phyloP scores from a whole-genome alignment of 768 basidiomycete genomes.

The Kwoniella sp. region DNA sequence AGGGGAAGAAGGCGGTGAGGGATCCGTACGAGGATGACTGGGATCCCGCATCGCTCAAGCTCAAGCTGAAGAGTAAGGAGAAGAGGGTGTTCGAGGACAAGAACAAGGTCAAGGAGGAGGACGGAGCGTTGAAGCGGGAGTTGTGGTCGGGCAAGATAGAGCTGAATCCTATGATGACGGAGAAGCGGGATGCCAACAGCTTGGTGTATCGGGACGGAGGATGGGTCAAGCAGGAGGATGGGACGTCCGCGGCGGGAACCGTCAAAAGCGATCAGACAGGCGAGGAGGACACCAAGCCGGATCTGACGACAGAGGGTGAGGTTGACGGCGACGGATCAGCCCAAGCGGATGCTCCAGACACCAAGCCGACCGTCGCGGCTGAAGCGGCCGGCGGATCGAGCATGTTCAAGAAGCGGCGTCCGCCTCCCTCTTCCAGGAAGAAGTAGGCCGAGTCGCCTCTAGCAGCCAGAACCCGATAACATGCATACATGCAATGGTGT shows the following conservation, averaged over 20 bases:
- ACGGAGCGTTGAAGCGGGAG: constrained; percentile 10
- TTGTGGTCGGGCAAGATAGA: constrained; percentile 13
- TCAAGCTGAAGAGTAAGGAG: constrained; percentile 55
- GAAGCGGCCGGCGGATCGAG: constrained; percentile 2
- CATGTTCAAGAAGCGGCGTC: constrained; percentile 52
- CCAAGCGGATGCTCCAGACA: not conserved
- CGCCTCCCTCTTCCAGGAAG: constrained; percentile 30
- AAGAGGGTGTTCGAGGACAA: constrained; percentile 20
- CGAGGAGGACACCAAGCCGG: constrained; percentile 10
- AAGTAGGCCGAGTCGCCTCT: constrained; percentile 15
- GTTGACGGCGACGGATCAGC: not conserved
- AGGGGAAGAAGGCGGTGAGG: constrained; percentile 63
- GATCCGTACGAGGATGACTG: constrained; percentile 69
- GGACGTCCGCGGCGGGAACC: not conserved
- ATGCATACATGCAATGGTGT: not conserved
- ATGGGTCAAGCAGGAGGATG: constrained; percentile 16
- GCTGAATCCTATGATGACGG: too few species aligned
- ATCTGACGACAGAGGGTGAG: not conserved
- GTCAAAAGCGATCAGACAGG: not conserved
- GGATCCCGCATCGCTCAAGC: constrained; percentile 66
- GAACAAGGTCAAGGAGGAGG: constrained; percentile 22
- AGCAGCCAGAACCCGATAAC: too few species aligned
- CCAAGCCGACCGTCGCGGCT: not conserved
- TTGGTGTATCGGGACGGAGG: constrained; percentile 12
- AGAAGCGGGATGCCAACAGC: too few species aligned